phyloP scores from a whole-genome alignment of 2,329 filamentous ascomycete genomes.

The Amphichorda felina region DNA sequence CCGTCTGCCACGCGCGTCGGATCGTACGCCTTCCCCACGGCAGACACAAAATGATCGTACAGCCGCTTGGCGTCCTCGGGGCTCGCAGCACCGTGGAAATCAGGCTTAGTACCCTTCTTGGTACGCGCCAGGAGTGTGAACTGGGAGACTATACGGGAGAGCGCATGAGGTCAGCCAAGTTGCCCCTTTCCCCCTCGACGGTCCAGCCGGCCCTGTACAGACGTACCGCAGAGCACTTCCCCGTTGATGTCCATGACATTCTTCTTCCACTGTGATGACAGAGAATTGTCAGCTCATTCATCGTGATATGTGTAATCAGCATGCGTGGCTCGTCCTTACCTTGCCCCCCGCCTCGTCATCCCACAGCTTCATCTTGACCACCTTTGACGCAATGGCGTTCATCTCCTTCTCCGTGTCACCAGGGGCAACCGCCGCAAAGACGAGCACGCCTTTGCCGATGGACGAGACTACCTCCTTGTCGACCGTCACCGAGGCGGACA shows the following conservation, averaged over 20 bases:
- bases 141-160: conserved; percentile 61
- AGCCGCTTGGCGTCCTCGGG: conserved; percentile 67
- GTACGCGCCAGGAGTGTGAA: conserved; percentile 88
- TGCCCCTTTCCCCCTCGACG: background rate
- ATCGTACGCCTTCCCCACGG: conserved; percentile 60
- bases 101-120: conserved; percentile 92
- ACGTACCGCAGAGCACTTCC: conserved; percentile 82
- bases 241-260: conserved; percentile 81
- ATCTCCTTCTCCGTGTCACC: conserved; percentile 85
- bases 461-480: conserved; percentile 82
- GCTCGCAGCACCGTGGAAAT: conserved; percentile 81
- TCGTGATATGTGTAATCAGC: background rate
- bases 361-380: conserved; percentile 87
- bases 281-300: background rate
- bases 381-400: conserved; percentile 70
- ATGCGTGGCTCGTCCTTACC: conserved; percentile 28
- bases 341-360: conserved; percentile 63
- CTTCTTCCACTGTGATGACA: conserved; percentile 70
- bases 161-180: background rate
- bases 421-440: conserved; percentile 83
- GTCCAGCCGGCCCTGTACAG: too few species aligned
- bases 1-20: conserved; percentile 78
- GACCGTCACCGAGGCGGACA: conserved; percentile 91
- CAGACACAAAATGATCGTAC: conserved; percentile 74
- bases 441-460: conserved; percentile 80